Evolutionary conservation across 2,329 filamentous ascomycete genomes (phyloP), one percentile per base, ranked within the genome.

Genomic region (Coniochaeta hoffmannii): DNA sequence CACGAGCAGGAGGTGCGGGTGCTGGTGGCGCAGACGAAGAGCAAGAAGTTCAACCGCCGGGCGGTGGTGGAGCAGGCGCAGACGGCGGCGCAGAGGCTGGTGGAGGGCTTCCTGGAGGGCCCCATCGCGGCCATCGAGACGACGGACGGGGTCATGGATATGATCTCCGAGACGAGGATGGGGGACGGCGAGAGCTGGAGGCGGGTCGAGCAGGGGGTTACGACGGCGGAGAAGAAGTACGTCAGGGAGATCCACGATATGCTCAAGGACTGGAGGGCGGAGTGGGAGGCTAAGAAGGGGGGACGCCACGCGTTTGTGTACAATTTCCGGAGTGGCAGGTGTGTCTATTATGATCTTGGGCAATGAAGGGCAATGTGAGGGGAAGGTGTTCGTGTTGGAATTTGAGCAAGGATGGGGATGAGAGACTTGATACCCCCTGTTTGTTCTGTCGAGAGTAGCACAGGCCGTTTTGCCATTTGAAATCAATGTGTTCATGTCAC

Each of bases 51-150:
- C 60, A 97, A 96, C 71, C 85, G 93, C 54, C 85, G 86, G 65
- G 86, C 86, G 28, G 90, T 97, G 52, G 86, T 97, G 50, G 90
- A 96, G 67, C 88, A 92, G 61, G 87, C 87, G 58, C 83, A 83
- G 70, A 68, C 66, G 56, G 78, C 75, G 60, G 77, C 76, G 4
- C 78, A 82, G 30, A 82, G 81, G 55, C 77, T 92, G 34, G 79
- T 90, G 12, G 82, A 87, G 31, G 82, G 81, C 4, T 90, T 90
- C 61, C 76, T 89, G 5, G 81, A 87, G 30, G 89, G 89, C 0
- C 90, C 91, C 0, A 89, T 97, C 57, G 82, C 89, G 10, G 93
- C 92, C 1, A 87, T 97, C 53, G 93, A 97, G 71, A 90, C 89
- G 1, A 86, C 89, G 53, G 92, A 97, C 64, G 83, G 88, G 51